Evolutionary conservation across 2,329 filamentous ascomycete species (phyloP).

Genomic region (Drechslerella coelobrocha): DNA sequence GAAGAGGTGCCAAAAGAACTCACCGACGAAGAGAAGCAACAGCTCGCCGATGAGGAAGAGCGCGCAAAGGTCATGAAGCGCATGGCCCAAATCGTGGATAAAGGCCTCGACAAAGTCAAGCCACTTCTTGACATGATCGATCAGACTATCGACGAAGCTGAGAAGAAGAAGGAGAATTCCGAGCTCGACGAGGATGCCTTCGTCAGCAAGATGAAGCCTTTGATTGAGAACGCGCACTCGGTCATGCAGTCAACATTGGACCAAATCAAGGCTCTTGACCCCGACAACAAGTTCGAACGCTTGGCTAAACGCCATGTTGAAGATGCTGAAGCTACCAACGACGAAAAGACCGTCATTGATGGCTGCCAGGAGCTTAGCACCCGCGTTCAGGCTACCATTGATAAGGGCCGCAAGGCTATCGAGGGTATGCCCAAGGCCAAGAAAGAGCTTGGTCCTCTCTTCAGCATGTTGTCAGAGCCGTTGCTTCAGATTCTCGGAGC

Average conservation of each 20-base stretch:
- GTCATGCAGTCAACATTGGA: conserved; percentile 88
- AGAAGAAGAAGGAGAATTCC: conserved; percentile 72
- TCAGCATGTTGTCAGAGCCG: conserved; percentile 78
- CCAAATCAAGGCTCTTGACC: conserved; percentile 83
- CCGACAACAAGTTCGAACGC: conserved; percentile 82
- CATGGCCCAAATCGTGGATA: conserved; percentile 74
- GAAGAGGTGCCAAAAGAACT: conserved; percentile 56
- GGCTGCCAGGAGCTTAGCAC: conserved; percentile 73
- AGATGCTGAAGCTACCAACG: conserved; percentile 74
- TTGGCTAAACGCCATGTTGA: conserved; percentile 83
- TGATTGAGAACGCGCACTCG: conserved; percentile 83
- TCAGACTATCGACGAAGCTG: conserved; percentile 79
- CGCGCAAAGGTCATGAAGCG: conserved; percentile 75
- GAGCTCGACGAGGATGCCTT: conserved; percentile 90
- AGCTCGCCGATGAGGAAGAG: conserved; percentile 64
- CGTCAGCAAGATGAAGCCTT: conserved; percentile 82
- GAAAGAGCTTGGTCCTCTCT: conserved; percentile 91
- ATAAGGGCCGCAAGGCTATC: conserved; percentile 86
- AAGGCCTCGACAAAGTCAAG: conserved; percentile 81
- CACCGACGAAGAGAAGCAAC: conserved; percentile 63
- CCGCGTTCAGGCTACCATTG: conserved; percentile 77
- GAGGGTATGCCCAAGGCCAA: conserved; percentile 92
- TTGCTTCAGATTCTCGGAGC: conserved; percentile 84
- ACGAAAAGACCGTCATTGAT: conserved; percentile 85
- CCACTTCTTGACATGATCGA: conserved; percentile 87